A percentile compares a stretch with the other conserved stretches of the same genome.
Conservation (phyloP, 257 asterid genomes). For the Lantana camara region DNA sequence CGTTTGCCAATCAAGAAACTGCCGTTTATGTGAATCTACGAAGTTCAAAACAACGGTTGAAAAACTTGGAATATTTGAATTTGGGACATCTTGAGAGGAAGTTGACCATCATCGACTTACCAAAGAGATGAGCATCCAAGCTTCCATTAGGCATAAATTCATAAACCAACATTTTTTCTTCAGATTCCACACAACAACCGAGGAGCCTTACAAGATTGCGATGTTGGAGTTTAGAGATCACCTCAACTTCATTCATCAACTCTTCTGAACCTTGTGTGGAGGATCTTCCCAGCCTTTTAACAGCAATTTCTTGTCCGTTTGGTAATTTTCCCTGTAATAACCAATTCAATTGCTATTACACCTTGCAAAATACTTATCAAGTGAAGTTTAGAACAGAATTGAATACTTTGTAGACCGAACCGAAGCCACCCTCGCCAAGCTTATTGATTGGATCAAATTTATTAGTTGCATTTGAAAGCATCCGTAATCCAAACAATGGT, state of each 20-base stretch:
- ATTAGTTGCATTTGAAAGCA: slow-evolving; percentile 28
- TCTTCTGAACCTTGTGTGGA: slow-evolving; percentile 50
- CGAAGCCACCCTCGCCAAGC: slow-evolving; percentile 43
- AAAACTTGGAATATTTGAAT: neutral
- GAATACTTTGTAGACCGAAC: slow-evolving; percentile 36
- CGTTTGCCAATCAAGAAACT: slow-evolving; percentile 36
- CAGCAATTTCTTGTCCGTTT: slow-evolving; percentile 44
- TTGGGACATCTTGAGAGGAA: no score
- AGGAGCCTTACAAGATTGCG: slow-evolving; percentile 48
- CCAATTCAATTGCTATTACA: neutral
- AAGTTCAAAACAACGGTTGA: neutral
- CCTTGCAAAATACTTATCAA: neutral
- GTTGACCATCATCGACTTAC: slow-evolving; percentile 22
- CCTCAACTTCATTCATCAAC: slow-evolving; percentile 47
- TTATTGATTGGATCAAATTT: slow-evolving; percentile 6
- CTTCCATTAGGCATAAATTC: slow-evolving; percentile 47
- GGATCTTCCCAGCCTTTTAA: slow-evolving; percentile 41
- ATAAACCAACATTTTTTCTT: slow-evolving; percentile 44
- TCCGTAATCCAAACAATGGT: slow-evolving; percentile 19
- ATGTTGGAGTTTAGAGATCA: slow-evolving; percentile 48
- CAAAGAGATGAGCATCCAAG: slow-evolving; percentile 44
- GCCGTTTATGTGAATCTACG: slow-evolving; percentile 25
- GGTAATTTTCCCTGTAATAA: slow-evolving; percentile 36
- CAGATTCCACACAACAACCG: slow-evolving; percentile 44
- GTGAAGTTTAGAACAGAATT: neutral